Base-by-base conservation (phyloP, 2,329 filamentous ascomycete genomes). In the Penicillium sp. region DNA sequence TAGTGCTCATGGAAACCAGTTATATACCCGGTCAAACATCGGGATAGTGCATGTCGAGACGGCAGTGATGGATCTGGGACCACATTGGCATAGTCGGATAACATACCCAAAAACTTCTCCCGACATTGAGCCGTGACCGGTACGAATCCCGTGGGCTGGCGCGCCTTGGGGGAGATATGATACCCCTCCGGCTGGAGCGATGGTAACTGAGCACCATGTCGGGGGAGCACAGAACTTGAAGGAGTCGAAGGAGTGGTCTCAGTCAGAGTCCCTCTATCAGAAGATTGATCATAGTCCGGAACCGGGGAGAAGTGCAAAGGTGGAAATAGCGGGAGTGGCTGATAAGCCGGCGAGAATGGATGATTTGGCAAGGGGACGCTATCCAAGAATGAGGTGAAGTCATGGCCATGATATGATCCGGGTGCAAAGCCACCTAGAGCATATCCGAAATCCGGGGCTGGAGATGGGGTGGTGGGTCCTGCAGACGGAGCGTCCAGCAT, bases 351-450 rank as follows among this genome's bases (percentile, higher is more conserved):
- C 1, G 71, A 73, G 41, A 67, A 73, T 2, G 71, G 69, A 23
- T 73, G 69, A 42, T 66, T 73, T 2, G 71, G 71, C 15, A 73
- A 51, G 0, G 71, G 69, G 12, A 73, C 70, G 49, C 69, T 73
- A 33, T 73, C 71, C 29, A 73, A 55, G 21, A 73, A 73, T 0
- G 71, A 73, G 2, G 71, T 73, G 21, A 73, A 73, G 43, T 73
- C 71, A 46, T 71, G 70, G 0, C 67, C 70, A n/a, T 70, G 68
- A 19, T 72, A 70, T 3, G 63, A 41, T 1, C 56, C 52, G 0
- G 67, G 41, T 2, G 62, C 23, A 10, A 64, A 54, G 7, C 56
- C 59, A 42, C 63, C 38, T 3, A 67, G 45, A 2, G 58, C 25
- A 19, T 67, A 67, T 7, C 62, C 65, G 58, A 70, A 72, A 7